Percentiles rank a stretch among this genome's conserved stretches.
Evolutionary conservation across 1,139 yeast genomes (phyloP).

Genomic region (Yarrowia galli): DNA sequence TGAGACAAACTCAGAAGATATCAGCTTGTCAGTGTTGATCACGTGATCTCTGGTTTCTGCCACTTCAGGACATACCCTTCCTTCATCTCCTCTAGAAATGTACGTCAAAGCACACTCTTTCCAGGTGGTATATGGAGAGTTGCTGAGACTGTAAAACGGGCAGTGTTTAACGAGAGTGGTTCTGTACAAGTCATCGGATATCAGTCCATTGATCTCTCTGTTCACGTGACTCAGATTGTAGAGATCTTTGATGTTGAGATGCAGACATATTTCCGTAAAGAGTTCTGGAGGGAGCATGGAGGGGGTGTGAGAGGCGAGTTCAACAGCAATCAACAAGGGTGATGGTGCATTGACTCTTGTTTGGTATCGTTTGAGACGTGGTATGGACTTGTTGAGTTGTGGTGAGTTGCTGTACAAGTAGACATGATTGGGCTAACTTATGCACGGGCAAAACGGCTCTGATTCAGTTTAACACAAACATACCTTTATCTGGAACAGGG

Average conservation of each 20-base stretch:
- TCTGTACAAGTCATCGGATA: neutral
- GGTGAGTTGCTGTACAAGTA: neutral
- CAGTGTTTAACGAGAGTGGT: neutral
- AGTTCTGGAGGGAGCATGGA: constrained; percentile 18
- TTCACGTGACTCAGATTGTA: neutral
- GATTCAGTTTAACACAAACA: neutral
- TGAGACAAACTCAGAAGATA: neutral
- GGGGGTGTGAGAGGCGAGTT: neutral
- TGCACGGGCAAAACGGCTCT: constrained; percentile 11
- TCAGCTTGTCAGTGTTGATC: neutral
- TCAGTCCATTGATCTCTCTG: neutral
- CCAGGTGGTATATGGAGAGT: constrained; percentile 2
- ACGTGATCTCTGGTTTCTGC: neutral
- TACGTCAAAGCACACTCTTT: neutral
- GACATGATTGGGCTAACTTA: no score
- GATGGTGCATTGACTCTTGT: no score
- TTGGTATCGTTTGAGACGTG: no score
- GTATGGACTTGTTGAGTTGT: neutral
- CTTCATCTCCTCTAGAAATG: neutral
- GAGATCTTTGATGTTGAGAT: neutral
- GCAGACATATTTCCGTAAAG: neutral
- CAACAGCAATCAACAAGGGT: no score
- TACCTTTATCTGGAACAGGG: neutral
- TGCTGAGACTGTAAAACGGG: neutral
- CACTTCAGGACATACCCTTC: neutral